A percentile compares a stretch with the other conserved stretches of the same genome.
Evolutionary conservation across 768 basidiomycete genomes (phyloP).

Genomic region (Termitomyces sp.): DNA sequence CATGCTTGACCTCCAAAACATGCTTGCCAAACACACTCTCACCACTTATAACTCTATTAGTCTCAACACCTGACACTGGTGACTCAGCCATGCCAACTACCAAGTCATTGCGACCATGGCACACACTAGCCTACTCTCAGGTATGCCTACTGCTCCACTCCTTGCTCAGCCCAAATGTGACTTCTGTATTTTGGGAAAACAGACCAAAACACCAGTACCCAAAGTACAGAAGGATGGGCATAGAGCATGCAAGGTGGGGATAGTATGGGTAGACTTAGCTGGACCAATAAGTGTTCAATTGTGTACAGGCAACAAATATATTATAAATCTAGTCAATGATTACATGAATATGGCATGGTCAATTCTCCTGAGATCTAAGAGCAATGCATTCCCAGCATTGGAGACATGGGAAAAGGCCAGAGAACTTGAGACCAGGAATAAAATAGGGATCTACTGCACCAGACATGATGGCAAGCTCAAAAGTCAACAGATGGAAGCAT

Average conservation of each 20-base stretch:
- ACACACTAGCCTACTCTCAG: neutral
- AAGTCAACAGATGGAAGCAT: slow-evolving; percentile 14
- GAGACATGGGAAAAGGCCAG: neutral
- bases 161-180: no score
- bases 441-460: slow-evolving; percentile 12
- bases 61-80: neutral
- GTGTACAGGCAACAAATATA: neutral
- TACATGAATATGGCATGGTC: slow-evolving; percentile 13
- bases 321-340: slow-evolving; percentile 33
- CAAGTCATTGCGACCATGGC: slow-evolving; percentile 20
- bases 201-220: slow-evolving; percentile 29
- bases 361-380: slow-evolving; percentile 29
- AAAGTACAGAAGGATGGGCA: slow-evolving; percentile 21
- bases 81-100: slow-evolving; percentile 16
- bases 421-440: slow-evolving; percentile 19
- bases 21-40: no score
- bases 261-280: no score
- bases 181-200: slow-evolving; percentile 28
- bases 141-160: no score
- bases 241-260: neutral
- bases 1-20: neutral
- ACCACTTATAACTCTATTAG: neutral
- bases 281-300: no score
- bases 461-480: slow-evolving; percentile 4
- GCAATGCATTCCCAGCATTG: slow-evolving; percentile 10